A percentile compares a stretch with the other conserved stretches of the same genome.
These are phyloP conservation scores for Yarrowia bubula DNA, from an alignment of 805 yeast genomes.

Conservation along the genomic window DNA sequence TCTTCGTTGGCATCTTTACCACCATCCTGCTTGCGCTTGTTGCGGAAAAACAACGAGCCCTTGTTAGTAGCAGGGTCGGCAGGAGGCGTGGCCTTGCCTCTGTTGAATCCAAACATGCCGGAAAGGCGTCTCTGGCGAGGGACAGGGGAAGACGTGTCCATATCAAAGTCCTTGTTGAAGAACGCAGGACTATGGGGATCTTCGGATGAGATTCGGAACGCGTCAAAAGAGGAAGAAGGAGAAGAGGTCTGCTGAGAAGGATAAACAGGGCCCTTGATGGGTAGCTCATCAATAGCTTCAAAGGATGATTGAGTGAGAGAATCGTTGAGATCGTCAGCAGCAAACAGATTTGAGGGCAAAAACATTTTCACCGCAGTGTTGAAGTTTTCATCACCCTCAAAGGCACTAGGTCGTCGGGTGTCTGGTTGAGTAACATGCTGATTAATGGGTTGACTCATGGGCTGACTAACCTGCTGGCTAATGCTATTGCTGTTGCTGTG, in stretches of 20 bases:
- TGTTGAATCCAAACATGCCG: conserved; percentile 15
- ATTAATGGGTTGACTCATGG: too few relatives aligned
- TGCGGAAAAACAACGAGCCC: conserved; percentile 6
- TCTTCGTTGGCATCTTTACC: not conserved
- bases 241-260: not conserved
- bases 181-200: not conserved
- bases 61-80: not conserved
- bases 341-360: conserved; percentile 42
- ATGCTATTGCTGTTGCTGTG: too few relatives aligned
- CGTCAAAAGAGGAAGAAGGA: conserved; percentile 10
- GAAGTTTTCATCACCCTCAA: conserved; percentile 35
- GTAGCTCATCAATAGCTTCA: conserved; percentile 20
- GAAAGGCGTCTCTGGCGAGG: not conserved
- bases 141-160: conserved; percentile 4
- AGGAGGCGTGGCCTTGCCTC: not conserved
- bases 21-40: not conserved
- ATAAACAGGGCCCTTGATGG: not conserved
- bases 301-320: conserved; percentile 29
- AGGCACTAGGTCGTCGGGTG: not conserved
- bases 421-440: not conserved
- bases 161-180: not conserved
- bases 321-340: conserved; percentile 34
- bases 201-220: conserved; percentile 1
- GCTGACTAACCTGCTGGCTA: too few relatives aligned
- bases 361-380: conserved; percentile 41